Evolutionary conservation across 2,329 filamentous ascomycete genomes (phyloP), one percentile per base, ranked within the genome.

Genomic region (Aciculosporium take): DNA sequence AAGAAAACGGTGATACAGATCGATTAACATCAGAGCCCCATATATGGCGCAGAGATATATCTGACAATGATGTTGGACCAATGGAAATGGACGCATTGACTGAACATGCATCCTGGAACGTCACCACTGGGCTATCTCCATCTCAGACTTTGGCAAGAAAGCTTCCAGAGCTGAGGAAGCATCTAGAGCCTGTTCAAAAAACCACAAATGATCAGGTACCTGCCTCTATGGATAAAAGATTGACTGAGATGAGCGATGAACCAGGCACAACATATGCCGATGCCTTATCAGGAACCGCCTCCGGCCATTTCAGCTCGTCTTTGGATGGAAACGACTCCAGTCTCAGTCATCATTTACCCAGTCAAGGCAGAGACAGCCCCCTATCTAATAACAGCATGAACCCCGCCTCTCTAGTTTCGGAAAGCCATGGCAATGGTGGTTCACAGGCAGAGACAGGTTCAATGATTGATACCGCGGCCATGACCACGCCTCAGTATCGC

Each of bases 101-200:
- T 7, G n/a, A 41, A 3, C 18, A 30, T 15, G 7, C 18, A 17
- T 23, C 66, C 24, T 62, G 75, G 49, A 77, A 71, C 53, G 84
- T 86, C n/a, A 76, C 88, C 13, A 81, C 86, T 15, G 81, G 81
- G 13, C 64, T 94, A 29, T 84, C 86, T 30, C 75, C 85, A 37
- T 68, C 79, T 4, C 76, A 81, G 51, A 93, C 85, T 0, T 87
- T 93, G 62, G 82, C 79, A 60, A 76, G 87, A 52, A 85, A 89
- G 58, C 74, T 83, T 56, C 89, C 85, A 23, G 88, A 94, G 61
- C 72, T 75, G 47, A 74, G 86, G 50, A 76, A 83, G 51, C 80
- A 78, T 53, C 68, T 94, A 41, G 68, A 81, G 45, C 78, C 83
- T 34, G 68, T 77, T 32, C 67, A 79, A 37, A 71, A 74, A 5